Percentiles rank a stretch among this genome's conserved stretches.
Conservation (phyloP, 139 green algal species). For the Chlamydomonas sp. region DNA sequence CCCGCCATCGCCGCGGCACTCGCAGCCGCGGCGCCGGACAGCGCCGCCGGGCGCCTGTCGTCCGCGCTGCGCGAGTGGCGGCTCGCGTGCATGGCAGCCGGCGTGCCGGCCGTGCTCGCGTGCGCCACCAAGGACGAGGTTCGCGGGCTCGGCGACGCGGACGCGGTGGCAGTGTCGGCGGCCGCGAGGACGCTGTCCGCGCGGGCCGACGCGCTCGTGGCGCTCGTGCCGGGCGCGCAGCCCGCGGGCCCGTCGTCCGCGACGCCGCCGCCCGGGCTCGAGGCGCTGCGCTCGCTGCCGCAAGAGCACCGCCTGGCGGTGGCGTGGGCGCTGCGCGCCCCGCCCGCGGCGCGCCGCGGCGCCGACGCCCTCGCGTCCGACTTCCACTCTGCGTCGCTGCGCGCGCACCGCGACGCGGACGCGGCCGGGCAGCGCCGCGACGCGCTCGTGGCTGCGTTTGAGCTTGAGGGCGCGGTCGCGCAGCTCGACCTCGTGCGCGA, state of each 20-base stretch:
- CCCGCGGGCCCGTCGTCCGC: neutral
- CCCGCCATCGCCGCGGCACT: neutral
- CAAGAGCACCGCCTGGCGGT: neutral
- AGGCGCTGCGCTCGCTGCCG: neutral
- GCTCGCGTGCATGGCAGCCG: neutral
- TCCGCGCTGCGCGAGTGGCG: neutral
- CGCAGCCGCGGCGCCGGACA: neutral
- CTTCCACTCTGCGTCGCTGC: neutral
- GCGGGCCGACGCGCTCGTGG: neutral
- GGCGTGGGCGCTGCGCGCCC: neutral
- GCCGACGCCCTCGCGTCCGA: neutral
- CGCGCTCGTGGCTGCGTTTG: slow-evolving; percentile 6
- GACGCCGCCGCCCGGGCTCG: neutral
- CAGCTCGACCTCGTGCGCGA: slow-evolving; percentile 5
- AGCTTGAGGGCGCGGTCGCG: neutral
- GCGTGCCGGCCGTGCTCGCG: slow-evolving; percentile 4
- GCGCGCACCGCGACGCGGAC: neutral
- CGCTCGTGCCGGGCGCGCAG: neutral
- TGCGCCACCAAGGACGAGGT: neutral
- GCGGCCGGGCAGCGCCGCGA: neutral
- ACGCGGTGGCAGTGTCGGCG: neutral
- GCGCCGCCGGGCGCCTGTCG: neutral
- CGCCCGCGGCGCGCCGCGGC: neutral
- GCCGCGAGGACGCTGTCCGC: neutral
- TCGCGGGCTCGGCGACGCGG: neutral